Conservation (phyloP, 2,329 filamentous ascomycete species). For the Xylaria sp. region DNA sequence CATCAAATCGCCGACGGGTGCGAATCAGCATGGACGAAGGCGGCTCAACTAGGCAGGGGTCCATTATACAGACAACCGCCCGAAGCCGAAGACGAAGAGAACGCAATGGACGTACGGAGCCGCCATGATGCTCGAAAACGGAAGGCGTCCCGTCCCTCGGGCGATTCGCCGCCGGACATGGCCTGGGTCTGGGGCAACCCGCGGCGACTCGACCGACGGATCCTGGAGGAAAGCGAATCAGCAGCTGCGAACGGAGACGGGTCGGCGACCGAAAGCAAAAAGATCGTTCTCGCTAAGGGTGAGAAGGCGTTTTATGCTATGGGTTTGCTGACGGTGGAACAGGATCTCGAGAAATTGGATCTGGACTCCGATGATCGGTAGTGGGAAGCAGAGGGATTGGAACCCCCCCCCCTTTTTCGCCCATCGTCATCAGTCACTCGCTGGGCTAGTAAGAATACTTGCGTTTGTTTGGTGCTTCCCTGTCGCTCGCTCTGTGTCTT, state of each 20-base stretch:
- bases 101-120: constrained; percentile 25
- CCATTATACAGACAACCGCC: constrained; percentile 59
- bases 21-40: constrained; percentile 76
- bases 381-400: not conserved
- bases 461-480: not conserved
- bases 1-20: constrained; percentile 76
- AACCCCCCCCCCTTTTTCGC: not conserved
- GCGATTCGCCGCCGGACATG: constrained; percentile 11
- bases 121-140: constrained; percentile 15
- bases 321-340: constrained; percentile 71
- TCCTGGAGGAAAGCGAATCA: constrained; percentile 42
- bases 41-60: constrained; percentile 66
- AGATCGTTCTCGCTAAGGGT: constrained; percentile 55
- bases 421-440: not conserved
- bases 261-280: constrained; percentile 17
- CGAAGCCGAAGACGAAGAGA: constrained; percentile 24
- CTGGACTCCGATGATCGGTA: constrained; percentile 39
- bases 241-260: constrained; percentile 13
- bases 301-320: constrained; percentile 69
- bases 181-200: constrained; percentile 43
- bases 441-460: not conserved
- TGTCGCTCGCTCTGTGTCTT: not conserved
- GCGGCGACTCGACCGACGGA: constrained; percentile 47
- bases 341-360: constrained; percentile 62
- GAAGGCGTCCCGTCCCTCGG: constrained; percentile 2